Base-by-base conservation (phyloP, 2,329 filamentous ascomycete species). In the Fusarium oligoseptatum region DNA sequence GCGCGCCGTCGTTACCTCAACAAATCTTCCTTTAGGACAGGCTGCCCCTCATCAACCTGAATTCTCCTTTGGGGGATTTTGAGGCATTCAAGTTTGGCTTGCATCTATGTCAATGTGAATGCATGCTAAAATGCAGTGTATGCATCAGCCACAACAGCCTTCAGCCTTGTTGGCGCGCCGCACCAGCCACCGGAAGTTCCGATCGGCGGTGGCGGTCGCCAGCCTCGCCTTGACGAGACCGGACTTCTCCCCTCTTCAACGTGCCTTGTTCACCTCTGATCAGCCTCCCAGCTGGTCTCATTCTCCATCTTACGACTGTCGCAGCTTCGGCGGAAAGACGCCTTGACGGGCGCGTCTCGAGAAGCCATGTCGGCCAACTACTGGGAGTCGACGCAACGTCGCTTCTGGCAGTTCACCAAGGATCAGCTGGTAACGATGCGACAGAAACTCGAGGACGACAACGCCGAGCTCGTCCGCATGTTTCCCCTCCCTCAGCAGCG, bases 341-440 rank as follows among this genome's bases (percentile, higher is more conserved):
- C 61, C 61, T 68, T 65, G 36, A 66, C 70, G 50, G 68, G 32
- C 55, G 68, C 64, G 61, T 34, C 67, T 64, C 64, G 60, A 70
- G 58, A 70, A 61, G 79, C 68, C 63, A 98, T 98, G 96, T 94
- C 96, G 37, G 94, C 95, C 81, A 98, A 96, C 84, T 99, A 96
- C 86, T 99, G 95, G 95, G 93, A 95, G 74, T 98, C 97, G 65
- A 97, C 95, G 29, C 97, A 99, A 85, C 91, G 93, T 77, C 93
- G 92, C 77, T 91, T 94, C 85, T 99, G 97, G 97, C 93, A 94
- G 66, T 98, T 97, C 83, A 92, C 94, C 56, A 93, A 94, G 80
- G 92, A 95, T 72, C 91, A 95, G 81, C 88, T 99, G 63, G 90
- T 91, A 15, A 88, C 92, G 62, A 90, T 94, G 82, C 92, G 96